Base-by-base conservation (phyloP, 192 early-diverging fungal genomes). In the Mortierella hygrophila region DNA sequence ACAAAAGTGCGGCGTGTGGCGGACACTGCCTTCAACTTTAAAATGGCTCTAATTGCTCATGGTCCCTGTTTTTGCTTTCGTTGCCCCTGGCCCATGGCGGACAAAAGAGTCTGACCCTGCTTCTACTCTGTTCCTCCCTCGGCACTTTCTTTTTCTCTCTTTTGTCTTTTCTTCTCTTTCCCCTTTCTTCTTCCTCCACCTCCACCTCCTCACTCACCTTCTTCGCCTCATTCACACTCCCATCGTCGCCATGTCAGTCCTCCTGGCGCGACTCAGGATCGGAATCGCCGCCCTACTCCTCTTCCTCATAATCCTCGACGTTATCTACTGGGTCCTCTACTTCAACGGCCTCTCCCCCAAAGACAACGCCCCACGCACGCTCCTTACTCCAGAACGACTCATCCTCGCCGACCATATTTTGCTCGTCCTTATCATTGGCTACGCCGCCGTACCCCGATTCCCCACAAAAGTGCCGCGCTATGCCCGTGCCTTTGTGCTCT, bases 401-500 rank as follows among this genome's bases (percentile, higher is more conserved):
- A 29, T 29, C 26, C 0, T 57, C 11, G 37, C 13, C 18, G 52
- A 35, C 35, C 26, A 29, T 13, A 3, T 60, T 37, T 20, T 75
- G 8, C 23, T 52, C 16, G 32, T 75, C 37, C 20, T 29, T 20
- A 35, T 32, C 23, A 60, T 55, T 49, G 13, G 57, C 74, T 55
- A 38, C 54, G 15, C 46, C 74, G 29, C 52, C 11, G 32, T 46
- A 37, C 52, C 35, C 16, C 32, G 52, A 7, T 13, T 54, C 20
- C 21, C 52, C 54, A 23, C 20, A 7, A 6, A 6, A 21, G 23
- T 40, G 10, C 60, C 60, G 4, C 60, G 60, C 4, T 52, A 35
- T n/a, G 29, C 40, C 38, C 80, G 74, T 4, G 74, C 80, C 3
- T 71, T 55, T 46, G 32, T 70, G 8, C 35, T 76, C 20, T 18